Conservation (phyloP, 345 rosid genomes). For the Acer yangbiense region DNA sequence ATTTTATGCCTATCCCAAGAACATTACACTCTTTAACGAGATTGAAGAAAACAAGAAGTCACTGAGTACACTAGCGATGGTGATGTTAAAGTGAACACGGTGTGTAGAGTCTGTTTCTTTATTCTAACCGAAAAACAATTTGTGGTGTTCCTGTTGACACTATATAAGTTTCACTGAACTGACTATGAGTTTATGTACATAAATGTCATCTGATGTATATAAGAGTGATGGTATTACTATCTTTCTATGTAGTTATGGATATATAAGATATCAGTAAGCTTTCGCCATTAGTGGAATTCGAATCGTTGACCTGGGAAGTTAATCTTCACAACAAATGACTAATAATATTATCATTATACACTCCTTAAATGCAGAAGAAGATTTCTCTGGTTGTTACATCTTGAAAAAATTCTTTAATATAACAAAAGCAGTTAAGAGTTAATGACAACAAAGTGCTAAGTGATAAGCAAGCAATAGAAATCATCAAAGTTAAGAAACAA, state of each 20-base stretch:
- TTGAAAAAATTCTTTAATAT: background rate
- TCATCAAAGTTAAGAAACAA: background rate
- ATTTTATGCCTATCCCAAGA: background rate
- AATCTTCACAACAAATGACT: background rate
- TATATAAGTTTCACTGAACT: background rate
- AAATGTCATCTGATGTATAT: background rate
- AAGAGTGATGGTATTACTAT: background rate
- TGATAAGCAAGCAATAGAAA: background rate
- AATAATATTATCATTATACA: background rate
- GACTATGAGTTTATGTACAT: background rate
- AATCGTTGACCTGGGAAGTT: too few relatives aligned
- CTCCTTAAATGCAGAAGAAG: background rate
- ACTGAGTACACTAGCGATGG: background rate
- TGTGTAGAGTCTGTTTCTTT: background rate
- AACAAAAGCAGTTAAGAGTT: background rate
- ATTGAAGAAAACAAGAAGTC: background rate
- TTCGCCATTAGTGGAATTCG: too few relatives aligned
- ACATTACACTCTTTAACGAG: background rate
- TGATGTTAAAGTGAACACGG: background rate
- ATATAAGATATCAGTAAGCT: background rate
- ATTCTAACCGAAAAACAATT: background rate
- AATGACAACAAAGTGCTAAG: background rate
- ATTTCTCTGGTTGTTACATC: background rate
- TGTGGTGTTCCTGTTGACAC: background rate
- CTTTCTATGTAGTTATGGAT: background rate